Conservation (phyloP, 306 rosid species). For the Vigna angularis region DNA sequence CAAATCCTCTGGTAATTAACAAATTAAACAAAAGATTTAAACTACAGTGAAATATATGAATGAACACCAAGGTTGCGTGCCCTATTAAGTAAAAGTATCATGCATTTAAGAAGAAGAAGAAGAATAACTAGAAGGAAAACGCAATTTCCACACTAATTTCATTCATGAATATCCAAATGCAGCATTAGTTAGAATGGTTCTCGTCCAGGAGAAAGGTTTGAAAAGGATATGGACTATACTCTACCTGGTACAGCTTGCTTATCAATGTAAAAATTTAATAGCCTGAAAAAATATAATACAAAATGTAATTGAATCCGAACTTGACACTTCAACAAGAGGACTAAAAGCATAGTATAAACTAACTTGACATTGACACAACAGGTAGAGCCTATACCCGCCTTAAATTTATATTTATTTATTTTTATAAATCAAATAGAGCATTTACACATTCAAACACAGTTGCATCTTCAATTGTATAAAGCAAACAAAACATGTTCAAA, state of each 20-base stretch:
- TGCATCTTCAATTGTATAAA: too few relatives aligned
- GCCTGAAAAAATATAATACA: too few relatives aligned
- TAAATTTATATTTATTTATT: too few relatives aligned
- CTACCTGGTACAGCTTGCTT: slow-evolving; percentile 2
- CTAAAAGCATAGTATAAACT: too few relatives aligned
- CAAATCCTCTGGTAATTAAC: slow-evolving; percentile 28
- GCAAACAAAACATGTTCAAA: too few relatives aligned
- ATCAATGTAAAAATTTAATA: slow-evolving; percentile 1
- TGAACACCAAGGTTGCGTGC: not conserved
- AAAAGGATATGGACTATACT: slow-evolving; percentile 22
- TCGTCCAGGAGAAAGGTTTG: slow-evolving; percentile 23
- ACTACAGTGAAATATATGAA: slow-evolving; percentile 14
- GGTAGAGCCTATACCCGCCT: too few relatives aligned
- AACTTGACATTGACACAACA: too few relatives aligned
- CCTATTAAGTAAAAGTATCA: slow-evolving; percentile 3
- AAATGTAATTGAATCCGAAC: too few relatives aligned
- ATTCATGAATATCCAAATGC: not conserved
- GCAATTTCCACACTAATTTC: not conserved
- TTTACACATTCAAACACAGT: too few relatives aligned
- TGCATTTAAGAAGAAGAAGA: not conserved
- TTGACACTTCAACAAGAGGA: too few relatives aligned
- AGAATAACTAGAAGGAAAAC: not conserved
- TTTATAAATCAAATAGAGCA: too few relatives aligned
- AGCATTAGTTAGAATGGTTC: not conserved
- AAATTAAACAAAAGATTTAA: slow-evolving; percentile 30